A percentile compares a stretch with the other conserved stretches of the same genome.
These are phyloP conservation scores for Durusdinium trenchii DNA, from an alignment of 73 alveolate genomes.

Conservation along the genomic window DNA sequence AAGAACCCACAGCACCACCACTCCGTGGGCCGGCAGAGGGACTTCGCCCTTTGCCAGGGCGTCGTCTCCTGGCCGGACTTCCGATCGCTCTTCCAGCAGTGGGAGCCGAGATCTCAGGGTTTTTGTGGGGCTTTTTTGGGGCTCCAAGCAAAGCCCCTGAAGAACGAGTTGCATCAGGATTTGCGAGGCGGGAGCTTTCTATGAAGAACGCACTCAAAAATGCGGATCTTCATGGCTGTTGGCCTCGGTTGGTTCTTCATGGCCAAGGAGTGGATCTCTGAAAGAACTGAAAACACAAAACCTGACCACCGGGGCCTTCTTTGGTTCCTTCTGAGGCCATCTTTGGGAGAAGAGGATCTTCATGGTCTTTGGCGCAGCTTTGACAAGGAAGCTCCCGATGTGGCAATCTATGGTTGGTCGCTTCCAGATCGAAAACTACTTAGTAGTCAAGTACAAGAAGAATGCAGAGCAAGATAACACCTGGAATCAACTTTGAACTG, in stretches of 20 bases:
- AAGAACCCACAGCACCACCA: no score
- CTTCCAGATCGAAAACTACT: not conserved
- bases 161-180: not conserved
- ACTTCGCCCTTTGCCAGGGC: not conserved
- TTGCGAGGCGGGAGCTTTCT: not conserved
- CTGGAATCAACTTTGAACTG: no score
- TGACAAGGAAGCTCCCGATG: constrained; percentile 37
- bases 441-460: no score
- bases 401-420: no score
- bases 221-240: not conserved
- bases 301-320: not conserved
- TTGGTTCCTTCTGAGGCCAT: not conserved
- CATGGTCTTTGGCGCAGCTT: constrained; percentile 74
- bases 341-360: constrained; percentile 27
- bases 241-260: not conserved
- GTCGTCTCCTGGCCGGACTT: constrained; percentile 48
- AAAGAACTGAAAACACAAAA: not conserved
- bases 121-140: not conserved
- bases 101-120: constrained; percentile 7
- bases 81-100: constrained; percentile 65
- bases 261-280: not conserved
- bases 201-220: not conserved
- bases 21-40: not conserved
- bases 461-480: no score
- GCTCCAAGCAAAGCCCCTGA: not conserved